Conservation (phyloP, 331 rosid species). For the Saraca asoca region DNA sequence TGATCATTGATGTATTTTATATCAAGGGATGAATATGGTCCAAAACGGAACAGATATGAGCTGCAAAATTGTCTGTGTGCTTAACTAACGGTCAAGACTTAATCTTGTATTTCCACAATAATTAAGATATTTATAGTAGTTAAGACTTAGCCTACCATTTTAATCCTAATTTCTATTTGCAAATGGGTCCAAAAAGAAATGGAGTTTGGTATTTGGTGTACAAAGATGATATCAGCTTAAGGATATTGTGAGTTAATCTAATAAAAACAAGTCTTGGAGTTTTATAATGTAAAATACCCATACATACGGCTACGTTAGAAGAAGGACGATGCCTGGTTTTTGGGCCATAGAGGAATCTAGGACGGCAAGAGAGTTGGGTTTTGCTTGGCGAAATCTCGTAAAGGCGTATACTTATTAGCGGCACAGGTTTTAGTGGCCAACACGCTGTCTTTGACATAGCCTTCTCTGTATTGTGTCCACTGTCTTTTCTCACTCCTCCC, state of each 20-base stretch:
- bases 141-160: constrained; percentile 35
- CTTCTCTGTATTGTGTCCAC: constrained; percentile 10
- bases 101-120: constrained; percentile 20
- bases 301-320: constrained; percentile 10
- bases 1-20: constrained; percentile 27
- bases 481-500: constrained; percentile 28
- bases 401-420: constrained; percentile 55
- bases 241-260: constrained; percentile 24
- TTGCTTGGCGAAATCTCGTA: constrained; percentile 56
- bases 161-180: constrained; percentile 7
- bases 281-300: constrained; percentile 18
- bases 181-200: constrained; percentile 41
- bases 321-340: constrained; percentile 49
- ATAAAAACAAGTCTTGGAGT: constrained; percentile 11
- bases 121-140: constrained; percentile 31
- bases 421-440: constrained; percentile 64
- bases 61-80: constrained; percentile 36
- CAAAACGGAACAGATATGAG: constrained; percentile 39
- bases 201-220: constrained; percentile 56
- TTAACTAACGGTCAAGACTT: constrained; percentile 33
- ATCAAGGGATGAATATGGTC: constrained; percentile 27
- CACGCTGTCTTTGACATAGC: constrained; percentile 57
- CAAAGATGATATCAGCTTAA: constrained; percentile 50
- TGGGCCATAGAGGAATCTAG: constrained; percentile 61
- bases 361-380: constrained; percentile 67